Percentiles rank a stretch among this genome's conserved stretches.
Evolutionary conservation across 1,284 basidiomycete genomes (phyloP).

Genomic region (Termitomyces sp.): DNA sequence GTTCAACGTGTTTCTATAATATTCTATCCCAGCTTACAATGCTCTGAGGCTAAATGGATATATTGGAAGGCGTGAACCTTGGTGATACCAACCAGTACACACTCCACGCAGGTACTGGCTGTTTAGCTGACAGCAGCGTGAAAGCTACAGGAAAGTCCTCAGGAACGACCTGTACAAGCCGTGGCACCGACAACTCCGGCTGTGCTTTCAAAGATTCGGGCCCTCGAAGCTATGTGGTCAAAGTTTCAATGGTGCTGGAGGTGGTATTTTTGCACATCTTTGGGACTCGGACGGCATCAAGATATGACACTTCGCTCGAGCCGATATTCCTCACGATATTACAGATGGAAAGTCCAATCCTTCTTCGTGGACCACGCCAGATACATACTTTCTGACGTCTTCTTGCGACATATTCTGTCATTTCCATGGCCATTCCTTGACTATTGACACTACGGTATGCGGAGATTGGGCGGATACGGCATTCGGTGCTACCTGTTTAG

Average conservation of each 20-base stretch:
- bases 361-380: slow-evolving; percentile 50
- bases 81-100: slow-evolving; percentile 61
- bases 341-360: slow-evolving; percentile 46
- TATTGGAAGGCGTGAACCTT: slow-evolving; percentile 67
- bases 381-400: slow-evolving; percentile 49
- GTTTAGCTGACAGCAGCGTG: slow-evolving; percentile 33
- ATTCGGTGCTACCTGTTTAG: slow-evolving; percentile 49
- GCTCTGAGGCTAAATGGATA: slow-evolving; percentile 58
- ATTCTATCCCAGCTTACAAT: not conserved
- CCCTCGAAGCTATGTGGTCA: slow-evolving; percentile 57
- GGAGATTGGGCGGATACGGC: slow-evolving; percentile 39
- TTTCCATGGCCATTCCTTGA: slow-evolving; percentile 21
- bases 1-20: slow-evolving; percentile 6
- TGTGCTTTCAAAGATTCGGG: slow-evolving; percentile 59
- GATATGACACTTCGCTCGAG: slow-evolving; percentile 74
- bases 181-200: slow-evolving; percentile 49
- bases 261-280: slow-evolving; percentile 73
- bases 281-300: slow-evolving; percentile 66
- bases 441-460: slow-evolving; percentile 32
- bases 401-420: slow-evolving; percentile 31
- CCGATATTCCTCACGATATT: slow-evolving; percentile 65
- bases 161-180: slow-evolving; percentile 44
- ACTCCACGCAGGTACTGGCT: slow-evolving; percentile 57
- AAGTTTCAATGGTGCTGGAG: slow-evolving; percentile 61
- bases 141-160: slow-evolving; percentile 28